These are phyloP conservation scores for Fusarium algeriense DNA, from an alignment of 2,329 filamentous ascomycete genomes.

Conservation along the genomic window DNA sequence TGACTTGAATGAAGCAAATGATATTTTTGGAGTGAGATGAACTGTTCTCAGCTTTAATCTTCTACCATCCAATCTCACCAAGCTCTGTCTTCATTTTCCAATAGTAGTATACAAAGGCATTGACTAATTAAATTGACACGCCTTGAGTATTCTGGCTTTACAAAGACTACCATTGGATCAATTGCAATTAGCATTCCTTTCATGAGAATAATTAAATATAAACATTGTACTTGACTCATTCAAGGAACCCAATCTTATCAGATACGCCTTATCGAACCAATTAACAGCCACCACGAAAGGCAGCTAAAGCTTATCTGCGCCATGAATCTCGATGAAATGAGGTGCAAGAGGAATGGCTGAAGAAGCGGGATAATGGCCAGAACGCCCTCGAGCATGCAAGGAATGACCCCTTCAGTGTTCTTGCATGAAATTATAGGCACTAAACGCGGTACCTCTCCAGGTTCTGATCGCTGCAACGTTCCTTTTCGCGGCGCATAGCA, in stretches of 20 bases:
- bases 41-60: no score
- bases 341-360: neutral
- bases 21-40: no score
- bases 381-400: neutral
- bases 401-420: rapidly evolving
- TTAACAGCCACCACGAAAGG: rapidly evolving
- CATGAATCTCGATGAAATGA: neutral
- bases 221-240: neutral
- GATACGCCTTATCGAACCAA: neutral
- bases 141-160: no score
- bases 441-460: rapidly evolving
- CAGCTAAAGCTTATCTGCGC: neutral
- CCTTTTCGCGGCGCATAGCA: neutral
- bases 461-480: neutral
- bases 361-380: neutral
- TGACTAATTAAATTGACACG: no score
- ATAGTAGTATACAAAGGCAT: no score
- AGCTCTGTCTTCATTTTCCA: no score
- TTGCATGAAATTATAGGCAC: neutral
- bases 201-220: neutral
- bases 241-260: neutral
- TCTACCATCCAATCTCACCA: no score
- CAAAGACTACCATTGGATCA: rapidly evolving
- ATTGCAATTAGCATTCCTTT: rapidly evolving
- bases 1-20: no score